A percentile compares a stretch with the other conserved stretches of the same genome.
Conservation (phyloP, 768 basidiomycete genomes). For the Kwoniella pini region DNA sequence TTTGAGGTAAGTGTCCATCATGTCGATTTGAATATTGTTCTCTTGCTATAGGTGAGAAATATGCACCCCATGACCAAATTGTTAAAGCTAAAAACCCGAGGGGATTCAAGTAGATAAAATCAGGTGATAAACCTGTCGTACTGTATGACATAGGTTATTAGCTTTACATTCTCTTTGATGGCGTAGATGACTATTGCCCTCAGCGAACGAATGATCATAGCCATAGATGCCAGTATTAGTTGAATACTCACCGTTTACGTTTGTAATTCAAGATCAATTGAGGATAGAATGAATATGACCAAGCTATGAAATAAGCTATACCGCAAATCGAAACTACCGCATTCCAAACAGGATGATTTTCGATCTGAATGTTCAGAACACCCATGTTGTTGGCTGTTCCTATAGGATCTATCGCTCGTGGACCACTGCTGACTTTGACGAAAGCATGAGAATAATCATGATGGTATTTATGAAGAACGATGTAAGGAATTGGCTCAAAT, state of each 20-base stretch:
- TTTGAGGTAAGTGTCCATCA: constrained; percentile 53
- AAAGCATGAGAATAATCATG: too few relatives aligned
- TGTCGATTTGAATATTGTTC: constrained; percentile 55
- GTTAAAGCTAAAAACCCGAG: constrained; percentile 54
- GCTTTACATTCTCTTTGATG: too few relatives aligned
- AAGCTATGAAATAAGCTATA: constrained; percentile 50
- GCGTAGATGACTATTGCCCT: too few relatives aligned
- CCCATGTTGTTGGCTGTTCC: not conserved
- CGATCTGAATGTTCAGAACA: not conserved
- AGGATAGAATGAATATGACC: constrained; percentile 56
- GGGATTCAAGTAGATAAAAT: constrained; percentile 57
- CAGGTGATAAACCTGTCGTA: constrained; percentile 54
- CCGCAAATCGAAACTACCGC: constrained; percentile 33
- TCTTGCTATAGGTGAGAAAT: constrained; percentile 47
- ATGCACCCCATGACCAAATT: constrained; percentile 53
- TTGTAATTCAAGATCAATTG: constrained; percentile 55
- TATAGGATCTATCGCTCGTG: too few relatives aligned
- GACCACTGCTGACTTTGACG: too few relatives aligned
- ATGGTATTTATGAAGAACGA: too few relatives aligned
- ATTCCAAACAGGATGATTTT: constrained; percentile 16
- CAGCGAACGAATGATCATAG: too few relatives aligned
- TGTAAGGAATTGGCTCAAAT: not conserved
- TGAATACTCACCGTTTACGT: constrained; percentile 52
- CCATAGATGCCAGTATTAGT: too few relatives aligned
- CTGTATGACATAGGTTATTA: too few relatives aligned